A percentile compares a stretch with the other conserved stretches of the same genome.
phyloP scores from a whole-genome alignment of 2,329 filamentous ascomycete genomes.

The Xylaria sp. region DNA sequence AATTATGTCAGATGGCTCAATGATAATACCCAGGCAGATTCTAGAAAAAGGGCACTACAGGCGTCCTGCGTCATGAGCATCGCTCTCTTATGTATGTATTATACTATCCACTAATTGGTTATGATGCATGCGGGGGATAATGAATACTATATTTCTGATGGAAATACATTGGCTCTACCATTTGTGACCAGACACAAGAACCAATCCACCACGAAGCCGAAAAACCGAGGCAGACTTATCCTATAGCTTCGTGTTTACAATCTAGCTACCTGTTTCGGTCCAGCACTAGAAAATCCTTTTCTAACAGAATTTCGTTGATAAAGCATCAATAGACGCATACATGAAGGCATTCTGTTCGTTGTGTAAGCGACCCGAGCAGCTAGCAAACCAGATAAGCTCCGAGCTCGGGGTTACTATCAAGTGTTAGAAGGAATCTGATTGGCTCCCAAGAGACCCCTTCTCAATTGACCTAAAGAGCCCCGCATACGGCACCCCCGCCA shows the following conservation, averaged over 20 bases:
- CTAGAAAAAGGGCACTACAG: background rate
- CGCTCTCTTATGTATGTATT: constrained; percentile 19
- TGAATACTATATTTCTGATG: constrained; percentile 3
- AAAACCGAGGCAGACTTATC: background rate
- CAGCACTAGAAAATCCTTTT: background rate
- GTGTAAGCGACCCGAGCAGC: background rate
- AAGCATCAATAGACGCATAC: background rate
- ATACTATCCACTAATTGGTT: constrained; percentile 13
- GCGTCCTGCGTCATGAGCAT: background rate
- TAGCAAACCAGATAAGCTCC: constrained; percentile 12
- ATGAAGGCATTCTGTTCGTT: background rate
- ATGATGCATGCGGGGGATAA: constrained; percentile 5
- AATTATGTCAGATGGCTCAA: constrained; percentile 16
- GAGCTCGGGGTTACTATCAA: constrained; percentile 30
- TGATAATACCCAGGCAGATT: constrained; percentile 23
- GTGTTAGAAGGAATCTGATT: constrained; percentile 19
- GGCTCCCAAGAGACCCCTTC: constrained; percentile 8
- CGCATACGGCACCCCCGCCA: constrained; percentile 24
- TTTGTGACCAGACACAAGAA: background rate
- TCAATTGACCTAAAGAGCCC: constrained; percentile 20
- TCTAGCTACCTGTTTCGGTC: background rate
- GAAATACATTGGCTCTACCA: background rate
- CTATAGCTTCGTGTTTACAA: background rate
- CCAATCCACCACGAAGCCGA: background rate
- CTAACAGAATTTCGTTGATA: background rate